These are phyloP conservation scores for Dictyostelium firmibasis DNA, from an alignment of 78 protist genomes.

Conservation along the genomic window DNA sequence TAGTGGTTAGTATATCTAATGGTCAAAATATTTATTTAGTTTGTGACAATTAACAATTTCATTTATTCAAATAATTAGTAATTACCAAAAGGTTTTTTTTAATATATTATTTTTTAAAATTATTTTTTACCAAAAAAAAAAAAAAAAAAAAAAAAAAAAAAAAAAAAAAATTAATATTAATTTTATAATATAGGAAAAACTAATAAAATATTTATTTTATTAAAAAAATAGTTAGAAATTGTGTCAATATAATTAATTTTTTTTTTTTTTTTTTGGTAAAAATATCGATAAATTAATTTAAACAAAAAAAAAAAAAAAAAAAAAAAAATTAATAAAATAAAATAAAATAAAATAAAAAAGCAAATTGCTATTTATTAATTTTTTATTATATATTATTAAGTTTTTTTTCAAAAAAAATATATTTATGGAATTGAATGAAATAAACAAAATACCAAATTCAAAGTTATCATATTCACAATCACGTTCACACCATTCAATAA, in stretches of 20 bases:
- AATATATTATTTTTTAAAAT: no score
- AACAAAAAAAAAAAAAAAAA: no score
- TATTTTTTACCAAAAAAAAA: no score
- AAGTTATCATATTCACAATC: constrained; percentile 1
- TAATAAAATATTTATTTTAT: no score
- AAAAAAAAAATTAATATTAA: no score
- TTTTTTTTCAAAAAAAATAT: neutral
- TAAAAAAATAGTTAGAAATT: no score
- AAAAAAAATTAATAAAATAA: neutral
- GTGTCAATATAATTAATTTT: no score
- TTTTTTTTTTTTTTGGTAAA: no score
- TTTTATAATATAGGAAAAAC: no score
- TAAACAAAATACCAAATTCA: neutral
- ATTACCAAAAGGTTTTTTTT: neutral
- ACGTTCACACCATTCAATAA: neutral
- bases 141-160: no score
- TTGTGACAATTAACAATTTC: neutral
- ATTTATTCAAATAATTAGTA: neutral
- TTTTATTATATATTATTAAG: neutral
- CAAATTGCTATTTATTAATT: neutral
- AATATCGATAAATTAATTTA: no score
- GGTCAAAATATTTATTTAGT: no score
- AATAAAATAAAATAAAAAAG: neutral
- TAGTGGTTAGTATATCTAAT: neutral
- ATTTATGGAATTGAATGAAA: neutral